Base-by-base conservation (phyloP, 306 rosid genomes). In the barrel medic (Medicago truncatula) region DNA sequence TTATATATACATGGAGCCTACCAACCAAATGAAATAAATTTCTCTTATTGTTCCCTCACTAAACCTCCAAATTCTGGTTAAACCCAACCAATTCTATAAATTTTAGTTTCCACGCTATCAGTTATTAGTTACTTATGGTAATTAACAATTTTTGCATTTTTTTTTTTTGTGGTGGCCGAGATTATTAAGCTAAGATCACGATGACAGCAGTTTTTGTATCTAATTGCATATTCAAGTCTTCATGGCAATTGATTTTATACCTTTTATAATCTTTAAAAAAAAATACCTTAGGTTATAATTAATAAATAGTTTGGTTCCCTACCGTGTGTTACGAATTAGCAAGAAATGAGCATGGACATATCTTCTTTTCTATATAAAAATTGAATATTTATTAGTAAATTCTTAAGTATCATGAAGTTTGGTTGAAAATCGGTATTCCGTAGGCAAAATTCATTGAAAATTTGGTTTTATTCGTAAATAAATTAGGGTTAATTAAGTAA, bases 71-170 rank as follows among this genome's bases (percentile, higher is more conserved):
- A 47, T 74, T 83, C 39, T 74, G 25, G 44, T 28, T 31, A 44
- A 12, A 21, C n/a, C 28, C 85, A 64, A 53, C 78, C 70, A 76
- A 62, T 34, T 57, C 62, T 64, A 38, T 16, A n/a, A 28, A 52
- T 57, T 57, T 57, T 57, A 10, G 15, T 54, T 54, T 18, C 25
- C 31, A 54, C 14, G 9, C 11, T 8, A 54, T 54, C 6, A 54
- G 2, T 70, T 78, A 15, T 70, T 73, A 25, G 85, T 84, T 80
- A 38, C 85, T 73, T 66, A 70, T 64, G 64, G 69, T 71, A 56
- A 71, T 50, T n/a, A n/a, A 52, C 58, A 7, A 52, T n/a, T 9
- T 52, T 73, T 44, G 57, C 21, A 12, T n/a, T n/a, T n/a, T n/a
- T n/a, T n/a, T n/a, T n/a, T n/a, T n/a, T n/a, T n/a, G n/a, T n/a